Conservation (phyloP, 768 basidiomycete species). For the Kwoniella sp. region DNA sequence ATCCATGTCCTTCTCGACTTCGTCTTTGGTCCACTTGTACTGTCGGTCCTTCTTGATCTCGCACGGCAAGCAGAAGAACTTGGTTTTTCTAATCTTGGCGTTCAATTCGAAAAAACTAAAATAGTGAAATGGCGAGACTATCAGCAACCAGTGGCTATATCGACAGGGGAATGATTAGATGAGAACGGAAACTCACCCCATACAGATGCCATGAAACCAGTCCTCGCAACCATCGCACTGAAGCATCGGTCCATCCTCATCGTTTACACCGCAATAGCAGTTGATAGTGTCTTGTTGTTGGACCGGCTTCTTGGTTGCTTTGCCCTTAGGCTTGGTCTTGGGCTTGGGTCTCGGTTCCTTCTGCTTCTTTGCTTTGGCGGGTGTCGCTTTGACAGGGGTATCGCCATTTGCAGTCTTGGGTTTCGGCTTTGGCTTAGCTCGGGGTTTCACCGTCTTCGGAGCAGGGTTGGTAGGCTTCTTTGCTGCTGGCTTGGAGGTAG, state of each 20-base stretch:
- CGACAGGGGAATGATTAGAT: no score
- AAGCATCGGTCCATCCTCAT: constrained; percentile 8
- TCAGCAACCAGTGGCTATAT: no score
- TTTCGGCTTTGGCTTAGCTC: constrained; percentile 7
- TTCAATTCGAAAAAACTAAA: constrained; percentile 5
- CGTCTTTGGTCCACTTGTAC: background rate
- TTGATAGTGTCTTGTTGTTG: constrained; percentile 9
- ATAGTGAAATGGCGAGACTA: no score
- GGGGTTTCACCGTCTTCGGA: constrained; percentile 1
- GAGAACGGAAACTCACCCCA: constrained; percentile 16
- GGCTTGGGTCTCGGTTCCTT: no score
- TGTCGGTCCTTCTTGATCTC: constrained; percentile 4
- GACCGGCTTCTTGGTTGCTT: no score
- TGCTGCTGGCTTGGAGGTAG: background rate
- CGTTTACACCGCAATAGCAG: constrained; percentile 13
- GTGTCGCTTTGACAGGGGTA: background rate
- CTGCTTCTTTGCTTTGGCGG: no score
- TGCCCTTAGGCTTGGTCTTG: no score
- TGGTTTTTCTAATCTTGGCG: background rate
- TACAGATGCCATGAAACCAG: constrained; percentile 25
- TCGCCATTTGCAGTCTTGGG: background rate
- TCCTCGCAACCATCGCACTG: constrained; percentile 18
- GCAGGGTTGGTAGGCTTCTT: background rate
- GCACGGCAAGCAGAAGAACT: constrained; percentile 12
- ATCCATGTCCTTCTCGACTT: constrained; percentile 1